These are phyloP conservation scores for Aspergillus saccharolyticus DNA, from an alignment of 495 filamentous ascomycete species.

Conservation along the genomic window DNA sequence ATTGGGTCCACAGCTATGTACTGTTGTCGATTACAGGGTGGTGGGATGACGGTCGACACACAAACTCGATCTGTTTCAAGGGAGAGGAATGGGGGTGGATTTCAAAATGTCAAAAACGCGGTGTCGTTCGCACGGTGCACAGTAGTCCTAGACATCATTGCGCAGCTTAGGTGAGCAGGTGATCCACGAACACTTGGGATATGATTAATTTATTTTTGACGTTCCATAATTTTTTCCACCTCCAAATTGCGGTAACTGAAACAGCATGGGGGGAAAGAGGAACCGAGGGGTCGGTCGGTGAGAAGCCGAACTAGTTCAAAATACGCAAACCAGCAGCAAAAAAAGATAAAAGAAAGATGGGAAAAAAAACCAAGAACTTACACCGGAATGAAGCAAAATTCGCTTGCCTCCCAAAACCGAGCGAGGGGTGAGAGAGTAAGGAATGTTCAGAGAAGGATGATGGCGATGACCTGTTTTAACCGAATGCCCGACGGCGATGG, in stretches of 20 bases:
- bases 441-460: constrained; percentile 14
- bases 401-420: neutral
- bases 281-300: neutral
- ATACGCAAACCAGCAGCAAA: too few relatives aligned
- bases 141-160: constrained; percentile 18
- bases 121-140: constrained; percentile 19
- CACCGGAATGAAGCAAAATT: neutral
- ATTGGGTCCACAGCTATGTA: constrained; percentile 22
- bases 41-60: constrained; percentile 13
- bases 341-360: neutral
- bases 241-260: neutral
- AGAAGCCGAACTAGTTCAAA: neutral
- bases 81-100: constrained; percentile 4
- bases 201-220: constrained; percentile 1
- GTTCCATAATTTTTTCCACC: constrained; percentile 7
- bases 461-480: constrained; percentile 18
- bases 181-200: constrained; percentile 12
- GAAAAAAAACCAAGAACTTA: neutral
- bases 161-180: constrained; percentile 23
- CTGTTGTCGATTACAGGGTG: constrained; percentile 11
- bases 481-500: constrained; percentile 20
- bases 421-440: constrained; percentile 14
- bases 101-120: constrained; percentile 12
- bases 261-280: neutral
- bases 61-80: constrained; percentile 10